Evolutionary conservation across 495 filamentous ascomycete genomes (phyloP).

Genomic region (Penicillium macrosclerotiorum): DNA sequence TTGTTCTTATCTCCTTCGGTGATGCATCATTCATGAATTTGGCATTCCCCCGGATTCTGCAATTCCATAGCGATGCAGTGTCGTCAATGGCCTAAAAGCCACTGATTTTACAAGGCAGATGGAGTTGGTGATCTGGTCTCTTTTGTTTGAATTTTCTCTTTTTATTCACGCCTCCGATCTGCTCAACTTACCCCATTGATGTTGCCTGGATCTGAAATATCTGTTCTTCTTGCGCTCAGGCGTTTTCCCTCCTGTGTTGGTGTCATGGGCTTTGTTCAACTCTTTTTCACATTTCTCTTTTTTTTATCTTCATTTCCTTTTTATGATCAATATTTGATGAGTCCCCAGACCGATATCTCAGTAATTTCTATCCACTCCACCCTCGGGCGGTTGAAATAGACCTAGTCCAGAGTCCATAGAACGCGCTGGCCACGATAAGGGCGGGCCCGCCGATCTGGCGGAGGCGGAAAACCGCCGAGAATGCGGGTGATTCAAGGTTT

Average conservation of each 20-base stretch:
- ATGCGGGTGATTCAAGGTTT: constrained; percentile 16
- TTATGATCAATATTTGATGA: constrained; percentile 22
- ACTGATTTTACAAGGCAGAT: constrained; percentile 25
- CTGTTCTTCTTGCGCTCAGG: constrained; percentile 12
- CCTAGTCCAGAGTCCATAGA: background rate
- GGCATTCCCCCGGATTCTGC: constrained; percentile 33
- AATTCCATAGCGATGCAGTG: constrained; percentile 34
- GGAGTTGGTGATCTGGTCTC: constrained; percentile 34
- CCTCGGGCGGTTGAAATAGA: too few relatives aligned
- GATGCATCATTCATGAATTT: constrained; percentile 37
- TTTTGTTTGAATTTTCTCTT: constrained; percentile 7
- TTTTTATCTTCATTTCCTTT: constrained; percentile 10
- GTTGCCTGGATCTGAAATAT: constrained; percentile 4
- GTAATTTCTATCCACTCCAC: too few relatives aligned
- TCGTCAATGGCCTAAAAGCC: constrained; percentile 18
- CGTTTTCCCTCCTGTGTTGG: constrained; percentile 13
- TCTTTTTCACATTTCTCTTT: constrained; percentile 32
- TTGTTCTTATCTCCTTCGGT: constrained; percentile 16
- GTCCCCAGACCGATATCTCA: constrained; percentile 15
- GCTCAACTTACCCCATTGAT: background rate
- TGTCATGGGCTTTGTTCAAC: constrained; percentile 24
- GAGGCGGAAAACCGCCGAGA: constrained; percentile 20
- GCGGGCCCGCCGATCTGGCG: constrained; percentile 4
- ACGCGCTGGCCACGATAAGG: background rate
- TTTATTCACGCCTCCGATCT: constrained; percentile 1